Evolutionary conservation across 257 asterid genomes (phyloP), one percentile per base, ranked within the genome.

Genomic region (Nicotiana sylvestris): DNA sequence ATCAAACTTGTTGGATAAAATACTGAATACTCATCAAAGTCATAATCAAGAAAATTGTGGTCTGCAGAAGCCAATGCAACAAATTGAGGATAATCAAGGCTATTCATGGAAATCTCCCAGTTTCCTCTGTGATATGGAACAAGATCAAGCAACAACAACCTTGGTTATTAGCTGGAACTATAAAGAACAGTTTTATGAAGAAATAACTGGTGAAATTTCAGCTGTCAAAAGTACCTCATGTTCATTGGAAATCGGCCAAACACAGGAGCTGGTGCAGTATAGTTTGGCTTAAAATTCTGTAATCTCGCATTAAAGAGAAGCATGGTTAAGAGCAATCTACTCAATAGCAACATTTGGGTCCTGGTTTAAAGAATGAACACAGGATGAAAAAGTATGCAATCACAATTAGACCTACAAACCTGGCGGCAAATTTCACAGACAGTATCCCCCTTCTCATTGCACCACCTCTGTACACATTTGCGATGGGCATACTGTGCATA

Each of bases 361-460:
- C 57, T 43, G 35, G 49, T 15, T 32, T 74, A 25, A 78, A 65
- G 58, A 3, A 43, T 51, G 60, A 18, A 65, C 21, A 62, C 29
- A 29, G 18, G 29, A 25, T 2, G 16, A 77, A 17, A 37, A 46
- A 17, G 69, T 68, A 27, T 12, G 76, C 51, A 66, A 78, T 61
- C 78, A 9, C 15, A 79, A 74, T 16, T 76, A 9, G 15, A 76
- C 80, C 18, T 55, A 53, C 49, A 32, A 56, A 93, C 98, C 97
- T 93, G 96, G 83, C 69, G 89, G 86, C 98, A 95, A 84, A 95
- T 95, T 88, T 95, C 98, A 66, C 98, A 95, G 74, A 80, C 83
- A 15, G 93, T 93, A 86, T 95, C 92, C n/a, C 98, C 97, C 83
- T 95, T 95, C 89, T 91, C 98, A 64, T 89, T 89, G 90, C 98